These are phyloP conservation scores for Kalanchoe fedtschenkoi DNA, from an alignment of 164 flowering plant genomes.

Conservation along the genomic window DNA sequence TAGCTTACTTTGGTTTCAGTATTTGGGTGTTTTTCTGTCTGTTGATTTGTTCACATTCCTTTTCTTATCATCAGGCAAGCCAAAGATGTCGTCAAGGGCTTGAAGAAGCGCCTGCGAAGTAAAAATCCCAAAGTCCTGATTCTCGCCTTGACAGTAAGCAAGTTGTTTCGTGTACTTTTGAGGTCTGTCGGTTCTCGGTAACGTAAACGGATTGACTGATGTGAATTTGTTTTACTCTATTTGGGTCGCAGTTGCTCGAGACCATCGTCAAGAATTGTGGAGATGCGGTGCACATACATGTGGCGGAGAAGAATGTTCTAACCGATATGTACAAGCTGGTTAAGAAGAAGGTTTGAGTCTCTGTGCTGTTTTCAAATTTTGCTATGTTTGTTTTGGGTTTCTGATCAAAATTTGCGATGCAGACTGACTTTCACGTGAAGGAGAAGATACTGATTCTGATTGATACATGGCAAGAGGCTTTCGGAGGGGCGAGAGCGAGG, in stretches of 20 bases:
- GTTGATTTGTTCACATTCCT: not conserved
- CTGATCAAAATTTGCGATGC: conserved; percentile 14
- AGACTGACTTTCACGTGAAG: conserved; percentile 85
- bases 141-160: not conserved
- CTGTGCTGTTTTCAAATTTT: not conserved
- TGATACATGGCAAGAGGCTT: conserved; percentile 99
- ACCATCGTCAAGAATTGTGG: conserved; percentile 93
- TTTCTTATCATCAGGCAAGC: not conserved
- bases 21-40: not conserved
- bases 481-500: conserved; percentile 93
- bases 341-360: conserved; percentile 65
- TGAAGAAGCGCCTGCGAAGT: not conserved
- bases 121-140: not conserved
- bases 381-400: conserved; percentile 1
- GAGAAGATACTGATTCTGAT: conserved; percentile 83
- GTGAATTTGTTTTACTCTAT: conserved; percentile 13
- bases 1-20: not conserved
- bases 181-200: too few species aligned
- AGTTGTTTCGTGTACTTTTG: not conserved
- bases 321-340: conserved; percentile 91
- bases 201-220: too few species aligned
- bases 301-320: conserved; percentile 82
- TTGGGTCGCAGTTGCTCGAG: conserved; percentile 92
- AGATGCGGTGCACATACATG: conserved; percentile 93
- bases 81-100: not conserved